Evolutionary conservation across 164 flowering plant genomes (phyloP), one percentile per base, ranked within the genome.

Genomic region (Chloranthus sessilifolius): DNA sequence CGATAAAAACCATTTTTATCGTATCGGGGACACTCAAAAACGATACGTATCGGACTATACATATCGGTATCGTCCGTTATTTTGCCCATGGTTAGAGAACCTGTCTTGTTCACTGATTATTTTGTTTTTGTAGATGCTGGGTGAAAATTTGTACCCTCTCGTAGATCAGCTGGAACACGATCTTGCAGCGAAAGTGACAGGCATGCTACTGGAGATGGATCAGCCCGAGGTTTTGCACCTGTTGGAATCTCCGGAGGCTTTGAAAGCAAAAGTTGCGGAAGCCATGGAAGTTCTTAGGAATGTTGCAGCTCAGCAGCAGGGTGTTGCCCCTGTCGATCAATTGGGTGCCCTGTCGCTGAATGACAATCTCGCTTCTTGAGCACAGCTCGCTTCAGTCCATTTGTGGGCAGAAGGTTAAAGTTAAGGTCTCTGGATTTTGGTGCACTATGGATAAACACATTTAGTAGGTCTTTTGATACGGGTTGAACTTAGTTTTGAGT

Each of bases 131-230:
- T 25, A 85, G 95, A 72, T 85, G 90, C 70, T 85, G 58, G 95
- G 95, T 25, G 90, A 83, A 48, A 81, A 70, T 45, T 58, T 85
- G 33, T 85, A 83, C 67, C 90, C 88, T 0, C 76, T 80, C 1
- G 95, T 85, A 28, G 95, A 85, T 34, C 79, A 66, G 64, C 66
- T 85, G 66, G 90, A 83, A 69, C 83, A 58, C 33, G 85, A 85
- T 12, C 40, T 68, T 51, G 85, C 95, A 2, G 90, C 87, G 1
- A 85, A 85, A 60, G 95, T 85, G 22, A 85, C 95, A 0, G 95
- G 90, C 25, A 82, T 85, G 95, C 89, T 85, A 36, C 57, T 85
- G 52, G 95, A 85, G 69, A 85, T 85, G 90, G 95, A 85, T 67
- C 95, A 85, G 65, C 63, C 90, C 0, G 95, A 82, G 65, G 88